Percentiles rank a stretch among this genome's conserved stretches.
Conservation (phyloP, 208 protist species). For the Phytomonas francai region DNA sequence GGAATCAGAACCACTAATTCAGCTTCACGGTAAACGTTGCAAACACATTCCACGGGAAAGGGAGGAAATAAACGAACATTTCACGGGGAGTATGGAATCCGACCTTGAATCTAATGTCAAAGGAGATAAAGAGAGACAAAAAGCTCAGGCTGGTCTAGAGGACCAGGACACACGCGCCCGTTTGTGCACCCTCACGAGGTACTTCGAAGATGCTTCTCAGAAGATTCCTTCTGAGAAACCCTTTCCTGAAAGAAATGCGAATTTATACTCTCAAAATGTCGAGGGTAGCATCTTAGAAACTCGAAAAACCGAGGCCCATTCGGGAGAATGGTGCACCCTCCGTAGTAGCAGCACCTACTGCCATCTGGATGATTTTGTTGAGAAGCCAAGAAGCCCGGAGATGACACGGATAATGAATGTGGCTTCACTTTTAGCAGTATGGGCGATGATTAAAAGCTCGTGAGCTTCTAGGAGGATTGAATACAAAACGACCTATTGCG, state of each 20-base stretch:
- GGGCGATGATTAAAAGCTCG: background rate
- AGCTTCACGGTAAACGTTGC: background rate
- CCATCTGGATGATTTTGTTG: background rate
- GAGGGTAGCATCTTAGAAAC: background rate
- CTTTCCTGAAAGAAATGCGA: background rate
- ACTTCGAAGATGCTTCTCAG: background rate
- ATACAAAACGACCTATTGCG: background rate
- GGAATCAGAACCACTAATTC: background rate
- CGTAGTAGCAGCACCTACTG: background rate
- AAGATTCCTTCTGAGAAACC: background rate
- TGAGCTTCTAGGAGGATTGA: background rate
- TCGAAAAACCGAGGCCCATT: background rate
- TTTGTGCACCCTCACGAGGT: background rate
- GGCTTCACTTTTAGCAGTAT: background rate
- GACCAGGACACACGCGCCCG: background rate
- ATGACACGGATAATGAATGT: background rate
- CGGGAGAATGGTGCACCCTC: background rate
- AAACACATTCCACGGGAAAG: background rate
- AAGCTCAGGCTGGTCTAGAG: background rate
- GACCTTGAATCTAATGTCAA: background rate
- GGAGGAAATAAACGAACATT: background rate
- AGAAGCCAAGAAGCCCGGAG: background rate
- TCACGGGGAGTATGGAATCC: background rate
- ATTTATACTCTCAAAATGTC: background rate
- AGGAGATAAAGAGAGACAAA: background rate